Conservation (phyloP, 2,329 filamentous ascomycete species). For the Colletotrichum salicis region DNA sequence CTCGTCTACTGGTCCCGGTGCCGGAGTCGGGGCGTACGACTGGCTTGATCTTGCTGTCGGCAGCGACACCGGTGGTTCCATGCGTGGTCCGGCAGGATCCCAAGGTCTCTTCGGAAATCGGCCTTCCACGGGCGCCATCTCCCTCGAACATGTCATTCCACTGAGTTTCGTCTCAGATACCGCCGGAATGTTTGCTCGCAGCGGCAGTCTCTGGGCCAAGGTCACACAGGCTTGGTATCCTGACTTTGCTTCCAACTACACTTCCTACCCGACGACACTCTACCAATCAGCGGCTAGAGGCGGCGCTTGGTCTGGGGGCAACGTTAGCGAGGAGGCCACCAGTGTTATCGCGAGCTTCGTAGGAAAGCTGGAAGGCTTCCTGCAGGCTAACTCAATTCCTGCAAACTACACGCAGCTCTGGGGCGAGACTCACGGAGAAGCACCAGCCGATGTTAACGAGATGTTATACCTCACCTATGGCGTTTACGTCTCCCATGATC, state of each 20-base stretch:
- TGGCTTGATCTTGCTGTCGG: conserved; percentile 41
- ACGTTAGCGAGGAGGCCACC: not conserved
- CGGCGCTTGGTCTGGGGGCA: not conserved
- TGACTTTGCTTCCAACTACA: conserved; percentile 42
- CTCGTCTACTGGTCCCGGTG: conserved; percentile 38
- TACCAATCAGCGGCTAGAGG: conserved; percentile 20
- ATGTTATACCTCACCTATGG: conserved; percentile 46
- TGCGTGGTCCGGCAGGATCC: conserved; percentile 47
- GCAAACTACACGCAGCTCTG: conserved; percentile 41
- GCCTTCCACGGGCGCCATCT: conserved; percentile 51
- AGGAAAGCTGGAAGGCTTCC: conserved; percentile 40
- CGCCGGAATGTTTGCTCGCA: conserved; percentile 19
- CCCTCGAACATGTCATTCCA: conserved; percentile 52
- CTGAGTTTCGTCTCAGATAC: conserved; percentile 43
- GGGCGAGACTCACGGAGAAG: conserved; percentile 33
- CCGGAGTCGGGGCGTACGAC: conserved; percentile 38
- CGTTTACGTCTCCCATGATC: conserved; percentile 47
- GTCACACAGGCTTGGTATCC: conserved; percentile 24
- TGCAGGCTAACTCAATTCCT: conserved; percentile 15
- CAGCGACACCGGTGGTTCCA: conserved; percentile 35
- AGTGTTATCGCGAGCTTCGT: conserved; percentile 36
- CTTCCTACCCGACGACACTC: conserved; percentile 41
- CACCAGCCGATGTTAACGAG: conserved; percentile 34
- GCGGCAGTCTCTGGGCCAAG: conserved; percentile 13
- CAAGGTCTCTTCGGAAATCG: conserved; percentile 57